Evolutionary conservation across 208 protist species (phyloP), one percentile per base, ranked within the genome.

Genomic region (Leishmania mexicana): DNA sequence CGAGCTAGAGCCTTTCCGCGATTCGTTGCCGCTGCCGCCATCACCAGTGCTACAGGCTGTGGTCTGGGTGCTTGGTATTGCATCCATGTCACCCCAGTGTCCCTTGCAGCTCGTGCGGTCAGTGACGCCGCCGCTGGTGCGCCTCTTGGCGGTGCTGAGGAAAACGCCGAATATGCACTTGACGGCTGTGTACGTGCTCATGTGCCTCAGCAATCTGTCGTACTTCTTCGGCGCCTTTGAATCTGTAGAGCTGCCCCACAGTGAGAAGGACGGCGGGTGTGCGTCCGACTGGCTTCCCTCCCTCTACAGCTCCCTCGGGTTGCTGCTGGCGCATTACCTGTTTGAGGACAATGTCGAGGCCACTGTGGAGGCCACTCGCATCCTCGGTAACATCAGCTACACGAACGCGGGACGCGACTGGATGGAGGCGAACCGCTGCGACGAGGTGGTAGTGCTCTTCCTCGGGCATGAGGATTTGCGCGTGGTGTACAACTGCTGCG

Each of bases 401-500:
- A 96, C 92, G 17, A 94, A 93, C 88, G 83, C 83, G 45, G 93
- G 93, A 49, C 88, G 91, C 13, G 92, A 95, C 80, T 96, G 93
- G 92, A 93, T 96, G 86, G 92, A 96, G 84, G 80, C 74, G 10
- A 93, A 95, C 75, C 77, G 75, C 2, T 96, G 93, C 75, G 93
- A 96, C 83, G 93, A 96, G 85, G 90, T 96, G n/a, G 75, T 90
- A 24, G 85, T 95, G 19, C 74, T 96, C 17, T 95, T 96, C 78
- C 86, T 94, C 51, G 92, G 91, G 2, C 93, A 96, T 76, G 92
- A 95, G 78, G 93, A 96, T 79, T 85, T 93, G 28, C 92, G 93
- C 35, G 79, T 96, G 57, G 92, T 93, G 65, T 96, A 95, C 83
- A 95, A 95, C 87, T 95, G 90, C 80, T 94, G 92, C 76, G 93